Base-by-base conservation (phyloP, 2,329 filamentous ascomycete genomes). In the Talaromyces amestolkiae region DNA sequence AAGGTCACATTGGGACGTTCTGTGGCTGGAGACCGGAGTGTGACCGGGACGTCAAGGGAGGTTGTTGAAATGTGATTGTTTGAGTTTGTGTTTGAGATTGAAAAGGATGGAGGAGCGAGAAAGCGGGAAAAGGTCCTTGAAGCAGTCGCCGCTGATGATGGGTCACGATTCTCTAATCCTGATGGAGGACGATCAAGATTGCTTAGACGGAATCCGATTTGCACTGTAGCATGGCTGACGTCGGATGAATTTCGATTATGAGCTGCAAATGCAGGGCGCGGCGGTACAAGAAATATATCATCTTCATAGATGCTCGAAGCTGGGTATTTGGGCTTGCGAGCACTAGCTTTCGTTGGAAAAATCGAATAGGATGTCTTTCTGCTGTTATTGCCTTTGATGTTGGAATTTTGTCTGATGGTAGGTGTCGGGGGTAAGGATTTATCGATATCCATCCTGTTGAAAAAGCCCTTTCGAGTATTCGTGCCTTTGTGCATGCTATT, bases 121-220 rank as follows among this genome's bases (percentile, higher is more conserved):
- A 49, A 49, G 11, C 45, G 41, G 17, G 59, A 51, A 15, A 35
- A 37, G 5, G 33, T 61, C 27, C 24, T 61, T 24, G 39, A 61
- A 45, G 39, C 65, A 51, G n/a, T 51, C 19, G 10, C 35, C 15
- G 54, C 39, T 41, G 64, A 33, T 15, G 22, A 35, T 6, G 64
- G 49, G 1, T 31, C 24, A 31, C 27, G 15, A 53, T 53, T 31
- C 27, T 9, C 49, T 24, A 31, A 33, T 9, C 15, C 27, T 10
- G 27, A 10, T 6, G 27, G 49, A 31, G 27, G 27, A 19, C 54
- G n/a, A 37, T 58, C 61, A 2, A 68, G 60, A 45, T 70, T 69
- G 64, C 71, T 72, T 4, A 73, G 66, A n/a, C 72, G 67, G 2
- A 73, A 67, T 17, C 72, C 72, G 53, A 73, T 73, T 51, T 72